phyloP scores from a whole-genome alignment of 148 eudicot species.

The Hydrangea macrophylla region DNA sequence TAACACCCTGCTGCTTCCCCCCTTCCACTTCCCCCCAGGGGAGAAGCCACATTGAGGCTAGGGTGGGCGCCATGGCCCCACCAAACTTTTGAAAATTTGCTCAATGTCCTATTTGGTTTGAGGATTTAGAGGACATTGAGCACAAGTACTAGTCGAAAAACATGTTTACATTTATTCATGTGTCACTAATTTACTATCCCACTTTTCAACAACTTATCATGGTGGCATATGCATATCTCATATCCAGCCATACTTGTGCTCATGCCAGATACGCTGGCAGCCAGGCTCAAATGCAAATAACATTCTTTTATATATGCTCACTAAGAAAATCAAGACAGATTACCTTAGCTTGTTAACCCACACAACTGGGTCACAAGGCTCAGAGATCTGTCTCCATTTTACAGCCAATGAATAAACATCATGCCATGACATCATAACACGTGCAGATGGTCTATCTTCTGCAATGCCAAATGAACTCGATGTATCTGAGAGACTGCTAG shows the following conservation, averaged over 20 bases:
- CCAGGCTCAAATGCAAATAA: not conserved
- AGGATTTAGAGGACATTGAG: too few species aligned
- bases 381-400: conserved; percentile 98
- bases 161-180: too few species aligned
- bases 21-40: too few species aligned
- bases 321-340: not conserved
- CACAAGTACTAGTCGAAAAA: too few species aligned
- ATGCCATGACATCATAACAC: conserved; percentile 76
- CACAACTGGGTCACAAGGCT: conserved; percentile 97
- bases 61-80: too few species aligned
- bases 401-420: conserved; percentile 87
- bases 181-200: too few species aligned
- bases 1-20: too few species aligned
- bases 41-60: too few species aligned
- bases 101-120: too few species aligned
- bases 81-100: too few species aligned
- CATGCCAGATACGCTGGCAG: not conserved
- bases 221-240: not conserved
- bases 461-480: conserved; percentile 44
- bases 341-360: conserved; percentile 98
- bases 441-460: conserved; percentile 68
- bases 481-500: conserved; percentile 66
- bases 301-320: not conserved
- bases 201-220: not conserved
- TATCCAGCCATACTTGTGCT: not conserved